These are phyloP conservation scores for Pichia exigua DNA, from an alignment of 805 yeast genomes.

Conservation along the genomic window DNA sequence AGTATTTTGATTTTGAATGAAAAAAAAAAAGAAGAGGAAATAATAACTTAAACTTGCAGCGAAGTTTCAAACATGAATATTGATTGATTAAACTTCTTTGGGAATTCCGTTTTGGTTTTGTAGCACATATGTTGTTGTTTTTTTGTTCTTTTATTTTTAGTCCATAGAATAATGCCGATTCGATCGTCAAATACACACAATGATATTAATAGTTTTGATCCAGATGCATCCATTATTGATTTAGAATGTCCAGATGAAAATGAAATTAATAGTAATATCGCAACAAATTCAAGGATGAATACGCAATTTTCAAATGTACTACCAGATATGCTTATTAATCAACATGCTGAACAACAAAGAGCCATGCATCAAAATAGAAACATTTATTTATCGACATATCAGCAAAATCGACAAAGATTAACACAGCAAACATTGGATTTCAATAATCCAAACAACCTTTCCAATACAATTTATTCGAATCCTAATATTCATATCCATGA, in stretches of 20 bases:
- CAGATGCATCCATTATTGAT: not conserved
- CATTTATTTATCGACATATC: not conserved
- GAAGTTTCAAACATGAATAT: not conserved
- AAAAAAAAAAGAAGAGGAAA: too few species aligned
- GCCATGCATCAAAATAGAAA: not conserved
- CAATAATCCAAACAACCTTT: not conserved
- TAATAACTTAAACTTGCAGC: not conserved
- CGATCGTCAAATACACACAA: not conserved
- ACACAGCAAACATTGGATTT: not conserved
- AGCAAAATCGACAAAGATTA: not conserved
- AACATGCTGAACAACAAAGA: not conserved
- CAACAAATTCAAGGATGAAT: not conserved
- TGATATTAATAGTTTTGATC: not conserved
- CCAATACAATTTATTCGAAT: not conserved
- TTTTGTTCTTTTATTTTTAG: too few species aligned
- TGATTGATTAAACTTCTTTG: not conserved
- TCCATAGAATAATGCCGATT: not conserved
- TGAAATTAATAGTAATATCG: not conserved
- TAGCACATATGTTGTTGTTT: too few species aligned
- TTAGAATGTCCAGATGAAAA: not conserved
- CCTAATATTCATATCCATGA: conserved; percentile 5
- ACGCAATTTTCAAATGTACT: not conserved
- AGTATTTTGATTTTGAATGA: not conserved
- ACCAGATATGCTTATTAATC: not conserved
- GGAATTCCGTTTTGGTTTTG: too few species aligned